phyloP scores from a whole-genome alignment of 2,329 filamentous ascomycete species.

The Calonectria pteridis region DNA sequence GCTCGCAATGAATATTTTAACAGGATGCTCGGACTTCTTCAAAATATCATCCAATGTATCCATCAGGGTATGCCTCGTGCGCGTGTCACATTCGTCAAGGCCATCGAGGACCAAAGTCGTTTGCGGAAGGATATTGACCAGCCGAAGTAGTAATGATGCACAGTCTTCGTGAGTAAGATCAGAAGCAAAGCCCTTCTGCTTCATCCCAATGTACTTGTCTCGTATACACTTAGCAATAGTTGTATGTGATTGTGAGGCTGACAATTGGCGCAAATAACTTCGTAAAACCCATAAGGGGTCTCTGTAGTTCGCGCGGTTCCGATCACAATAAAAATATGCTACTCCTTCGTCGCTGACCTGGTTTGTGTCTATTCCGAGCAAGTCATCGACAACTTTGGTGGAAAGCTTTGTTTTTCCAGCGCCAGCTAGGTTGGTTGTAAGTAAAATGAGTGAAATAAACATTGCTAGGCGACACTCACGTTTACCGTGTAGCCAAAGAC shows the following conservation, averaged over 20 bases:
- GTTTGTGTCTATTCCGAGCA: neutral
- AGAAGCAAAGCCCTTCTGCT: slow-evolving; percentile 12
- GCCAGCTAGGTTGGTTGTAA: slow-evolving; percentile 17
- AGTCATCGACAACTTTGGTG: slow-evolving; percentile 23
- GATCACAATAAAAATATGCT: slow-evolving; percentile 36
- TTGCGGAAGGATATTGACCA: slow-evolving; percentile 12
- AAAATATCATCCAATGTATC: slow-evolving; percentile 17
- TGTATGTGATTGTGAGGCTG: neutral
- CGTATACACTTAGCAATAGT: slow-evolving; percentile 8
- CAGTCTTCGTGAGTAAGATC: slow-evolving; percentile 23
- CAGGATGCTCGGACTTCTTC: slow-evolving; percentile 6
- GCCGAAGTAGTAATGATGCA: slow-evolving; percentile 16
- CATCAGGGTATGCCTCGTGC: slow-evolving; percentile 16
- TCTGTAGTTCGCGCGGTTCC: slow-evolving; percentile 20
- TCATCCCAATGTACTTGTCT: slow-evolving; percentile 6
- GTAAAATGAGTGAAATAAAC: neutral
- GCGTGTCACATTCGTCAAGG: slow-evolving; percentile 32
- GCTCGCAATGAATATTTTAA: slow-evolving; percentile 36
- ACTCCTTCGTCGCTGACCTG: slow-evolving; percentile 9
- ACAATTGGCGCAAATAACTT: slow-evolving; percentile 33
- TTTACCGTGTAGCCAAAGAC: slow-evolving; percentile 23
- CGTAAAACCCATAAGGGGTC: slow-evolving; percentile 24
- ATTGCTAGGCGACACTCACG: neutral
- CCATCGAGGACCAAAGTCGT: slow-evolving; percentile 31
- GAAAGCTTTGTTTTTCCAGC: slow-evolving; percentile 31